Conservation (phyloP, 2,329 filamentous ascomycete genomes). For the Nemania serpens region DNA sequence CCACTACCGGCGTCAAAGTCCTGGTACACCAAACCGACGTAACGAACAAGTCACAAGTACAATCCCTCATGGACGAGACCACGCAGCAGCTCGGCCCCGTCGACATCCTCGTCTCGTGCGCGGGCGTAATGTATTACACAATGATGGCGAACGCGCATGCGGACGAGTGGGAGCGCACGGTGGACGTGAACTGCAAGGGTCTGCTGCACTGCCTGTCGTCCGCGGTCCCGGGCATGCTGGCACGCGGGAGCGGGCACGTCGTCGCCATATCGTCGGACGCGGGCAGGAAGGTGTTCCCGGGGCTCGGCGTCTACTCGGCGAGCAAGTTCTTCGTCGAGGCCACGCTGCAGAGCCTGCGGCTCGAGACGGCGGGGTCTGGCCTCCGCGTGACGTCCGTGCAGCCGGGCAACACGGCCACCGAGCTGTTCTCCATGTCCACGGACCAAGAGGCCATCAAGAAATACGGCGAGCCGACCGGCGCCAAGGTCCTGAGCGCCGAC, state of each 20-base stretch:
- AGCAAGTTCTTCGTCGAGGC: conserved; percentile 87
- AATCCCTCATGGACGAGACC: conserved; percentile 65
- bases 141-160: conserved; percentile 79
- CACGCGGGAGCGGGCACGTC: conserved; percentile 71
- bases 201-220: conserved; percentile 73
- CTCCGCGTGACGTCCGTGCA: conserved; percentile 76
- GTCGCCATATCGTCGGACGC: conserved; percentile 84
- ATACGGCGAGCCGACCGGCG: conserved; percentile 75
- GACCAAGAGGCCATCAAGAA: conserved; percentile 78
- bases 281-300: conserved; percentile 80
- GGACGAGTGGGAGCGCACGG: conserved; percentile 80
- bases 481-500: conserved; percentile 73
- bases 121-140: conserved; percentile 87
- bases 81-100: conserved; percentile 69
- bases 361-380: conserved; percentile 76
- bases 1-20: conserved; percentile 60
- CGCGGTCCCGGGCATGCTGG: conserved; percentile 72
- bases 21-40: conserved; percentile 74
- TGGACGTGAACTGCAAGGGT: conserved; percentile 87
- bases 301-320: conserved; percentile 79
- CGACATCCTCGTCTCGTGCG: conserved; percentile 79
- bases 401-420: conserved; percentile 77
- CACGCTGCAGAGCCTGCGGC: conserved; percentile 72
- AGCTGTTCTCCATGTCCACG: conserved; percentile 74
- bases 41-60: conserved; percentile 67